phyloP scores from a whole-genome alignment of 495 filamentous ascomycete species.

The Penicillium canescens region DNA sequence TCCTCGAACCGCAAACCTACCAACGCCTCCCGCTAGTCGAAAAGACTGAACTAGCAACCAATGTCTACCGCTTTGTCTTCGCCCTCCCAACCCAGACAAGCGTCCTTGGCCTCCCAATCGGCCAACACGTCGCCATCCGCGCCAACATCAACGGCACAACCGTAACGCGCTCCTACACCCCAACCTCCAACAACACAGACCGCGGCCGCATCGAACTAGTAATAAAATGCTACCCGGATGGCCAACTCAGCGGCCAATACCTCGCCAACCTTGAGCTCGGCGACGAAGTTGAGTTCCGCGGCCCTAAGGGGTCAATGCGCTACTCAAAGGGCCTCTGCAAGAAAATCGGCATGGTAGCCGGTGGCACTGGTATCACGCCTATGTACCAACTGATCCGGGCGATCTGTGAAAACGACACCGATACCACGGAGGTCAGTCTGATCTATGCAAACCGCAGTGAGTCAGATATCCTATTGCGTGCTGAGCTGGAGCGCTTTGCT shows the following conservation, averaged over 20 bases:
- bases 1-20: constrained; percentile 48
- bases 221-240: constrained; percentile 50
- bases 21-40: constrained; percentile 42
- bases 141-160: constrained; percentile 41
- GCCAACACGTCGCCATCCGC: constrained; percentile 54
- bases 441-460: constrained; percentile 48
- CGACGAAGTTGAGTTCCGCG: constrained; percentile 46
- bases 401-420: constrained; percentile 50
- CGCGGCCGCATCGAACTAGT: constrained; percentile 46
- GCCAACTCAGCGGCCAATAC: constrained; percentile 48
- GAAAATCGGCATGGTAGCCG: constrained; percentile 50
- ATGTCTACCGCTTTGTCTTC: constrained; percentile 51
- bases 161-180: constrained; percentile 51
- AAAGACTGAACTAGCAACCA: constrained; percentile 43
- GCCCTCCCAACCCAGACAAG: constrained; percentile 39
- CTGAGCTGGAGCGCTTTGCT: constrained; percentile 51
- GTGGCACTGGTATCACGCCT: constrained; percentile 59
- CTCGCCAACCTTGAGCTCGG: constrained; percentile 43
- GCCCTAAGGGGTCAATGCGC: constrained; percentile 49
- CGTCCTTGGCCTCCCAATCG: constrained; percentile 52
- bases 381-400: constrained; percentile 55
- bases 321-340: constrained; percentile 36
- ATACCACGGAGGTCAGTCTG: constrained; percentile 48
- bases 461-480: constrained; percentile 39
- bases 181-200: constrained; percentile 53